Evolutionary conservation across 1,284 basidiomycete genomes (phyloP).

Genomic region (Sparassis latifolia): DNA sequence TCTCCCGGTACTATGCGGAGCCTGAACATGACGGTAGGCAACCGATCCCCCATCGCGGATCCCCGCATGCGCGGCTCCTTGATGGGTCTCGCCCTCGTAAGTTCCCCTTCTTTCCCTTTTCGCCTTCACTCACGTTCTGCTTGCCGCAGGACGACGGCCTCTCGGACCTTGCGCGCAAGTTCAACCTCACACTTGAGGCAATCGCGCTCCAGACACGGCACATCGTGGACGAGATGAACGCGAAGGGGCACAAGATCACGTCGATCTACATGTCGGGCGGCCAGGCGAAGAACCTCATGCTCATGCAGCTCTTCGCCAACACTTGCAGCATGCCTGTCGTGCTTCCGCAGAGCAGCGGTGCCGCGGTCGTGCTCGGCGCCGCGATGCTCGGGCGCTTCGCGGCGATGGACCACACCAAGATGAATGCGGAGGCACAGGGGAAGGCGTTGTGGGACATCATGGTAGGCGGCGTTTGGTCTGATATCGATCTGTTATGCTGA

Average conservation of each 20-base stretch:
- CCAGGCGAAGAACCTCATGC: constrained; percentile 79
- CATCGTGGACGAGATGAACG: constrained; percentile 91
- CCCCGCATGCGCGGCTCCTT: constrained; percentile 90
- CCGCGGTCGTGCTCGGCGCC: constrained; percentile 87
- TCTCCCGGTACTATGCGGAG: background rate
- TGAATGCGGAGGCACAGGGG: constrained; percentile 48
- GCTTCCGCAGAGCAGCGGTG: constrained; percentile 71
- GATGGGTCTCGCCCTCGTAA: constrained; percentile 75
- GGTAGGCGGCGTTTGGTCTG: constrained; percentile 43
- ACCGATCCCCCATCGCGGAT: constrained; percentile 95
- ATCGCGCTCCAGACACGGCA: constrained; percentile 95
- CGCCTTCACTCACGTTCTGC: background rate
- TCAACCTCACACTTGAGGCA: constrained; percentile 88
- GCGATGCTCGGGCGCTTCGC: constrained; percentile 94
- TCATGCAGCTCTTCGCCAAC: constrained; percentile 89
- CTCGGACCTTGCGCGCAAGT: constrained; percentile 83
- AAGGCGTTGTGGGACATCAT: constrained; percentile 88
- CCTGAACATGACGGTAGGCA: constrained; percentile 50
- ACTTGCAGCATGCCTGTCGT: constrained; percentile 82
- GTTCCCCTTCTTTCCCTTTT: constrained; percentile 11
- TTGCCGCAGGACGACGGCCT: constrained; percentile 60
- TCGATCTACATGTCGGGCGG: constrained; percentile 91
- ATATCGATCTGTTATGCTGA: constrained; percentile 1
- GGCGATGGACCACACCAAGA: constrained; percentile 44
- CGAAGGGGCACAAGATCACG: constrained; percentile 76